Conservation (phyloP, 805 yeast genomes). For the Cyberlindnera mrakii region DNA sequence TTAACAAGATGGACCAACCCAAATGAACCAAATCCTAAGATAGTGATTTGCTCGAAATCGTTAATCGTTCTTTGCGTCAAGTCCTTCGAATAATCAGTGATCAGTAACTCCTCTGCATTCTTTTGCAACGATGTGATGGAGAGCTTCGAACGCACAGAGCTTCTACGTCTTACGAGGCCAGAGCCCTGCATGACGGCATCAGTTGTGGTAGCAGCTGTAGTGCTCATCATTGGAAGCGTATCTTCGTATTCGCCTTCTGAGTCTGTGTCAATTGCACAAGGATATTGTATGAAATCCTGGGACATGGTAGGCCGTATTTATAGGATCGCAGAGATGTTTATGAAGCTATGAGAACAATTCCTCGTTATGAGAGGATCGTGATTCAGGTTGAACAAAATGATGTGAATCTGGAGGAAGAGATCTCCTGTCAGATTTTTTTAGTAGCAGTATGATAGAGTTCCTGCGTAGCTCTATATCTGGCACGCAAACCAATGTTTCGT, state of each 20-base stretch:
- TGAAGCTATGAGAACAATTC: no score
- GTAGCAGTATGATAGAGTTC: no score
- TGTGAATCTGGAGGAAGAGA: no score
- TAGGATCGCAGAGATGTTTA: neutral
- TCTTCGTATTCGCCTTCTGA: neutral
- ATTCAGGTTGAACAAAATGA: no score
- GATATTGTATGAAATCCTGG: neutral
- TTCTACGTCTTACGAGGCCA: slow-evolving; percentile 6
- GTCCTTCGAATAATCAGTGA: slow-evolving; percentile 7
- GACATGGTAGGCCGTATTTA: neutral
- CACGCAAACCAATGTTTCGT: no score
- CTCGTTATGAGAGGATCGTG: no score
- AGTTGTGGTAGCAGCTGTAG: neutral
- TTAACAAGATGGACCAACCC: slow-evolving; percentile 81
- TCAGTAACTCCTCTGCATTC: slow-evolving; percentile 9
- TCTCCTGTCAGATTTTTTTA: no score
- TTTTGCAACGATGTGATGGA: slow-evolving; percentile 13
- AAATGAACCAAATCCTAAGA: slow-evolving; percentile 81
- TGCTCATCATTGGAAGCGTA: neutral
- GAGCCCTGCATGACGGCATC: neutral
- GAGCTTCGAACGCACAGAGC: slow-evolving; percentile 14
- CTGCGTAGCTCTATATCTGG: no score
- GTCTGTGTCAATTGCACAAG: neutral
- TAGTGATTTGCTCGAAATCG: slow-evolving; percentile 68
- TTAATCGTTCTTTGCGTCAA: slow-evolving; percentile 16